These are phyloP conservation scores for Quaeritorhiza haematococci DNA, from an alignment of 371 early-diverging fungal species.

Conservation along the genomic window DNA sequence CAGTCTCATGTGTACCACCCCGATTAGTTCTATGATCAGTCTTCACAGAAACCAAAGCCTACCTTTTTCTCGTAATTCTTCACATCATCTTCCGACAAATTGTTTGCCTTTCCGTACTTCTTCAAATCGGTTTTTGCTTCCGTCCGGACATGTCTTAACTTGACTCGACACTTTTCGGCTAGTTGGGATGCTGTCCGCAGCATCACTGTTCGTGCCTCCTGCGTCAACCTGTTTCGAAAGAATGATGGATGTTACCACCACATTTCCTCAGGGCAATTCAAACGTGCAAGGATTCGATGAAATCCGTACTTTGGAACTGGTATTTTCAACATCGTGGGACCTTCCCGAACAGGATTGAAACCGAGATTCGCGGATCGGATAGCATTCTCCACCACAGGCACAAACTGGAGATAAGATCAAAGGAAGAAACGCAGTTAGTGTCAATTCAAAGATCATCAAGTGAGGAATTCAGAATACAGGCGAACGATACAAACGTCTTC, in stretches of 20 bases:
- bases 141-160: slow-evolving; percentile 23
- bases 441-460: not conserved
- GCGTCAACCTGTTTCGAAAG: slow-evolving; percentile 52
- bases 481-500: slow-evolving; percentile 49
- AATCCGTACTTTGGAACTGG: slow-evolving; percentile 77
- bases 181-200: slow-evolving; percentile 58
- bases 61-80: slow-evolving; percentile 58
- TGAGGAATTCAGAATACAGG: not conserved
- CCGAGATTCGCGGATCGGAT: slow-evolving; percentile 78
- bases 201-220: slow-evolving; percentile 72
- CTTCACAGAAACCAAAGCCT: slow-evolving; percentile 36
- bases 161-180: slow-evolving; percentile 55
- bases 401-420: slow-evolving; percentile 40
- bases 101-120: slow-evolving; percentile 48
- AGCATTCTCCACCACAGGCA: slow-evolving; percentile 69
- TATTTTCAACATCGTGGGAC: slow-evolving; percentile 60
- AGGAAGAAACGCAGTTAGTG: not conserved
- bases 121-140: slow-evolving; percentile 60
- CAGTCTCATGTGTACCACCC: no score
- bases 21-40: no score
- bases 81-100: slow-evolving; percentile 55
- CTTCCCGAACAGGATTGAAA: slow-evolving; percentile 72
- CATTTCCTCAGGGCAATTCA: not conserved
- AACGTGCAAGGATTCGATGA: not conserved
- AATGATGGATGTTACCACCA: not conserved